phyloP scores from a whole-genome alignment of 345 rosid species.

The Laguncularia racemosa region DNA sequence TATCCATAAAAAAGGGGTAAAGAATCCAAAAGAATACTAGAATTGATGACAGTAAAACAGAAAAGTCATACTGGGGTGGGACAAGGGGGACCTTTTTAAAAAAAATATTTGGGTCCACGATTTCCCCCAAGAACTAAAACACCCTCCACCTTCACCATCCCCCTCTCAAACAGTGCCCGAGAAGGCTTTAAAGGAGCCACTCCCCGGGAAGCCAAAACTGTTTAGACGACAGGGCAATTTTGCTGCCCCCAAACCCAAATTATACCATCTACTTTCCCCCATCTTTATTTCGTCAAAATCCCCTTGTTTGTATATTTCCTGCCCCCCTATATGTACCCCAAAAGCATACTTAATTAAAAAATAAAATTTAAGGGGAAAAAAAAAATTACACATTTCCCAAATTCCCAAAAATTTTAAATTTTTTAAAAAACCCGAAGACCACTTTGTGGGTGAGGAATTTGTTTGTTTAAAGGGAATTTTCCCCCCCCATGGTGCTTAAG shows the following conservation, averaged over 20 bases:
- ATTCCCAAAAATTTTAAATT: slow-evolving; percentile 16
- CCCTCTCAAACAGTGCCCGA: slow-evolving; percentile 97
- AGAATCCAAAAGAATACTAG: background rate
- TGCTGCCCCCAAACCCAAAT: slow-evolving; percentile 94
- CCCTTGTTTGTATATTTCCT: slow-evolving; percentile 69
- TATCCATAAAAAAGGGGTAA: too few species aligned
- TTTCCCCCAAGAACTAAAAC: slow-evolving; percentile 90
- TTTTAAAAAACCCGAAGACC: slow-evolving; percentile 81
- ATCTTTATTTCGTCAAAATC: slow-evolving; percentile 74
- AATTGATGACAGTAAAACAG: background rate
- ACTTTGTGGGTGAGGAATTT: slow-evolving; percentile 45
- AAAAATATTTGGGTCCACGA: slow-evolving; percentile 80
- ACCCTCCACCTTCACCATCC: slow-evolving; percentile 77
- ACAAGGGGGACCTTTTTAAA: slow-evolving; percentile 91
- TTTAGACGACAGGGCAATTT: slow-evolving; percentile 70
- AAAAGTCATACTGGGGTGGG: slow-evolving; percentile 64
- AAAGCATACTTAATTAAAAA: slow-evolving; percentile 13
- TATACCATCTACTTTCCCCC: slow-evolving; percentile 95
- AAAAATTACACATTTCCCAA: background rate
- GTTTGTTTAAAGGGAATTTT: too few species aligned
- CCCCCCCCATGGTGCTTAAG: slow-evolving; percentile 40
- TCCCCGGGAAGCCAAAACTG: slow-evolving; percentile 84
- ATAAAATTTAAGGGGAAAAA: background rate
- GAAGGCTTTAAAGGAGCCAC: slow-evolving; percentile 76
- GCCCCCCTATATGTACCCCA: slow-evolving; percentile 59